A percentile compares a stretch with the other conserved stretches of the same genome.
Evolutionary conservation across 331 rosid genomes (phyloP).

Genomic region (Quercus lobata): DNA sequence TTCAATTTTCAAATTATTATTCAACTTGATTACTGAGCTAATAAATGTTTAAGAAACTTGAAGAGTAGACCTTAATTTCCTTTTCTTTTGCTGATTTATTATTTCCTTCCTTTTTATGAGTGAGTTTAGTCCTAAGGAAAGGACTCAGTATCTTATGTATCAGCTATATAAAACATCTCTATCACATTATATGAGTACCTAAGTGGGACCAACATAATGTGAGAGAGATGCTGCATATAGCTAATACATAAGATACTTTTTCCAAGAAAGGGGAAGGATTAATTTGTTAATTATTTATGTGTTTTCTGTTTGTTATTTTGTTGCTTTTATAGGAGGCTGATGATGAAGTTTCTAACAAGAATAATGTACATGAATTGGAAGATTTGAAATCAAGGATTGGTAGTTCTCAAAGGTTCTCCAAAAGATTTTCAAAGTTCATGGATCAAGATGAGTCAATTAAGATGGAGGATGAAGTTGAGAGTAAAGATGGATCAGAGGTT

Average conservation of each 20-base stretch:
- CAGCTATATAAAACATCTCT: no score
- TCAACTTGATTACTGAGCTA: no score
- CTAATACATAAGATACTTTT: not conserved
- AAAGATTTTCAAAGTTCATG: constrained; percentile 24
- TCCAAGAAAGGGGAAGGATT: not conserved
- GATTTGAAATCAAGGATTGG: constrained; percentile 36
- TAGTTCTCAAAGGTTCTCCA: constrained; percentile 31
- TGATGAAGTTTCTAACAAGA: constrained; percentile 42
- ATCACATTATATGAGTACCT: no score
- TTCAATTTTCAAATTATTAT: no score
- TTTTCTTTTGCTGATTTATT: no score
- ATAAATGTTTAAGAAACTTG: no score
- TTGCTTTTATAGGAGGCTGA: constrained; percentile 32
- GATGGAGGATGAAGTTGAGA: constrained; percentile 41
- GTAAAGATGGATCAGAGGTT: constrained; percentile 56
- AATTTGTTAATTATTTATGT: not conserved
- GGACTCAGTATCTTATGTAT: no score
- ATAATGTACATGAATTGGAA: constrained; percentile 38
- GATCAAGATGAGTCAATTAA: constrained; percentile 29
- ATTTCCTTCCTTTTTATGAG: no score
- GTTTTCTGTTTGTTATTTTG: not conserved
- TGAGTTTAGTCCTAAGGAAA: no score
- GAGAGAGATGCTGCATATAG: not conserved
- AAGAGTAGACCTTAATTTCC: no score
- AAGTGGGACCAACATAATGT: no score